Base-by-base conservation (phyloP, 139 green algal genomes). In the Chlorella vulgaris region DNA sequence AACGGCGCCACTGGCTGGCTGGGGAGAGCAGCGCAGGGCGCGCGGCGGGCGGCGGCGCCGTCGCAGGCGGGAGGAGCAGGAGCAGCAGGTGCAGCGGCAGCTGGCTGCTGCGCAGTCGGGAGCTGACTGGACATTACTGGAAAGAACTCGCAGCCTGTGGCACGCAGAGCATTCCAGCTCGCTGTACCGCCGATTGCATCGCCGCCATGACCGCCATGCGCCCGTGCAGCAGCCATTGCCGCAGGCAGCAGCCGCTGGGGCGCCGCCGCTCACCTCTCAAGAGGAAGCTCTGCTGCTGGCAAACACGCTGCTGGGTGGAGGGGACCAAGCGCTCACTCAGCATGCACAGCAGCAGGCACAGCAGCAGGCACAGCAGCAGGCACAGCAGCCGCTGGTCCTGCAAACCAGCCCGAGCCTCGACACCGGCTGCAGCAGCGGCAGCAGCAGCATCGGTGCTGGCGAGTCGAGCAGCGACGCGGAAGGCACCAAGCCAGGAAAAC, bases 41-140 rank as follows among this genome's bases (percentile, higher is more conserved):
- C 21, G 33, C 33, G 24, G 50, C 5, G 13, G 26, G 63, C 51
- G 51, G 50, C 26, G 71, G 4, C 31, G 58, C 19, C 73, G 53
- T 21, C 58, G 51, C 1, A 2, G 6, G 31, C 50, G 71, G 43
- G 47, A 47, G 33, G 33, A 38, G 53, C 73, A 79, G 73, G 31
- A 79, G 73, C 47, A 79, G 73, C 35, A 60, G 18, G 35, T 40
- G 53, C 42, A 35, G 10, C 47, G 47, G 51, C 50, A 67, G 70
- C 31, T 65, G 53, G 73, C 73, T 24, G 35, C 24, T 22, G 35
- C 73, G 10, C 51, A 68, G 38, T 50, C 73, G 3, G 51, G 73
- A 7, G 73, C 62, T 24, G 73, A 79, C 33, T 79, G 73, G 73
- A 79, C 73, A 13, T 33, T 79, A 26, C 73, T 79, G 33, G 51